phyloP scores from a whole-genome alignment of 805 yeast genomes.

The Kodamaea leandrae region DNA sequence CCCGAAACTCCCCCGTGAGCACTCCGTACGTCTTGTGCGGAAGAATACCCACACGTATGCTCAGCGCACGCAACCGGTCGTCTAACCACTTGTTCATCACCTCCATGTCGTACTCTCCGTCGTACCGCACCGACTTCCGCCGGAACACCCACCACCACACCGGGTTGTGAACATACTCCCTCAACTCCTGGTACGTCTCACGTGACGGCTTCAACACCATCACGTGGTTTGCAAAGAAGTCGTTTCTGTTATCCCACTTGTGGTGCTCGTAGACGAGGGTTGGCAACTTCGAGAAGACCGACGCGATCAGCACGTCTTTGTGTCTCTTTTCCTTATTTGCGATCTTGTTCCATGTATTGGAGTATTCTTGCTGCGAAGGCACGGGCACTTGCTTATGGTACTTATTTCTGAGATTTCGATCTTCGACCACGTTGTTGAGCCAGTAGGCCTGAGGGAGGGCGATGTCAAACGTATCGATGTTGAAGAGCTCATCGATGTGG shows the following conservation, averaged over 20 bases:
- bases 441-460: slow-evolving; percentile 36
- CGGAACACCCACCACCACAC: slow-evolving; percentile 26
- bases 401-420: slow-evolving; percentile 1
- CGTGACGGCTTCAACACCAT: slow-evolving; percentile 59
- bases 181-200: slow-evolving; percentile 21
- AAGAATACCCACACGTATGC: slow-evolving; percentile 32
- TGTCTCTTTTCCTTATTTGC: slow-evolving; percentile 9
- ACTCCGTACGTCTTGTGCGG: slow-evolving; percentile 54
- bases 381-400: slow-evolving; percentile 13
- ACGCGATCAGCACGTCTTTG: neutral
- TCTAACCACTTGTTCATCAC: slow-evolving; percentile 47
- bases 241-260: slow-evolving; percentile 26
- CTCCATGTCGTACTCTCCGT: slow-evolving; percentile 55
- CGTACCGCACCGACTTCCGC: slow-evolving; percentile 20
- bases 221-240: slow-evolving; percentile 44
- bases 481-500: slow-evolving; percentile 34
- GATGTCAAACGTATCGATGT: slow-evolving; percentile 8
- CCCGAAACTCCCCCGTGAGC: slow-evolving; percentile 48
- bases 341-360: slow-evolving; percentile 12
- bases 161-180: slow-evolving; percentile 26
- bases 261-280: slow-evolving; percentile 22
- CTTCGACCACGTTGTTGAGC: slow-evolving; percentile 24
- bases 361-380: slow-evolving; percentile 15
- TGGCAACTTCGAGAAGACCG: slow-evolving; percentile 17
- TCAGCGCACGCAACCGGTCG: slow-evolving; percentile 38